These are phyloP conservation scores for Vickermania ingenoplastis DNA, from an alignment of 208 protist species.

Conservation along the genomic window DNA sequence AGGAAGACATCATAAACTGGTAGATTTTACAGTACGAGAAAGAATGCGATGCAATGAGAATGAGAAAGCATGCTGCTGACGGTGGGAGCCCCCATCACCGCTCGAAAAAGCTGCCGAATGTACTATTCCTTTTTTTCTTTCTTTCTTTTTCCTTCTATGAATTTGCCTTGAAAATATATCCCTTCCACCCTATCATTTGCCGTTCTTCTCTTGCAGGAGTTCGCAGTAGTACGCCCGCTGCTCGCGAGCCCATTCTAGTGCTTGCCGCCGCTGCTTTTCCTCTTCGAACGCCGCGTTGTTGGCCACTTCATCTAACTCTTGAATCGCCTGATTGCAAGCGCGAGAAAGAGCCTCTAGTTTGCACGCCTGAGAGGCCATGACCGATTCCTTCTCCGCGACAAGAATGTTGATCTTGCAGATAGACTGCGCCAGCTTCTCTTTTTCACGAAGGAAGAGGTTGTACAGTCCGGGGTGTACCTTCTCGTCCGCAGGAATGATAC, in stretches of 20 bases:
- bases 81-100: too few species aligned
- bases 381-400: conserved; percentile 68
- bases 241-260: conserved; percentile 59
- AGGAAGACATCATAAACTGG: too few species aligned
- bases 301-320: conserved; percentile 63
- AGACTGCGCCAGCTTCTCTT: conserved; percentile 49
- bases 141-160: too few species aligned
- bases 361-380: conserved; percentile 44
- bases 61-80: too few species aligned
- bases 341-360: conserved; percentile 39
- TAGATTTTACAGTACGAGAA: too few species aligned
- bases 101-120: too few species aligned
- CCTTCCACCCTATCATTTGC: too few species aligned
- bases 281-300: conserved; percentile 52
- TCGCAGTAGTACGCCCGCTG: conserved; percentile 50
- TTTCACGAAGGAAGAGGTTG: conserved; percentile 71
- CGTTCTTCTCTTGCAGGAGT: conserved; percentile 9
- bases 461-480: conserved; percentile 77
- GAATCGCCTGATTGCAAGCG: conserved; percentile 56
- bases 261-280: conserved; percentile 56
- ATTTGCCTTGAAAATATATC: too few species aligned
- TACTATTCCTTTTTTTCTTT: too few species aligned
- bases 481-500: conserved; percentile 75
- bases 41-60: too few species aligned
- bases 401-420: conserved; percentile 63